A percentile compares a stretch with the other conserved stretches of the same genome.
Conservation (phyloP, 2,329 filamentous ascomycete genomes). For the Trichoderma atrobrunneum region DNA sequence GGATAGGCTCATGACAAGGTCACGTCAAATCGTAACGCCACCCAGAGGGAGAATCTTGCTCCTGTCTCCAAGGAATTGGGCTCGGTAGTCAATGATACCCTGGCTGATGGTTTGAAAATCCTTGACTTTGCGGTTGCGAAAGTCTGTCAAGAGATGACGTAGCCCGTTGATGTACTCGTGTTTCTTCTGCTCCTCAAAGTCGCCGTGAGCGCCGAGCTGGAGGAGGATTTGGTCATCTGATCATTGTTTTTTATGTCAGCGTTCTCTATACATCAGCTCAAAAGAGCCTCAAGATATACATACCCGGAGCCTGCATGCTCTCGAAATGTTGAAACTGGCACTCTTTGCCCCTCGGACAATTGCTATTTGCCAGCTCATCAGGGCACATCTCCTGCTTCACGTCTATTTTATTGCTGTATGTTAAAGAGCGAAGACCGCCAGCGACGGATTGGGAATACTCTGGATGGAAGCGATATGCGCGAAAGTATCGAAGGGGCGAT, state of each 20-base stretch:
- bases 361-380: slow-evolving; percentile 66
- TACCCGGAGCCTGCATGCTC: slow-evolving; percentile 39
- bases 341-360: slow-evolving; percentile 66
- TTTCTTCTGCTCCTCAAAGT: slow-evolving; percentile 60
- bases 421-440: slow-evolving; percentile 82
- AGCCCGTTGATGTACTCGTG: slow-evolving; percentile 62
- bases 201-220: slow-evolving; percentile 65
- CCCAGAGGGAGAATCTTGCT: slow-evolving; percentile 61
- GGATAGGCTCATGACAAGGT: not conserved
- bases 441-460: slow-evolving; percentile 65
- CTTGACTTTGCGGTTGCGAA: slow-evolving; percentile 57
- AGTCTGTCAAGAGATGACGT: slow-evolving; percentile 56
- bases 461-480: slow-evolving; percentile 86
- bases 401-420: slow-evolving; percentile 90
- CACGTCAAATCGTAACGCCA: slow-evolving; percentile 39
- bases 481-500: slow-evolving; percentile 79
- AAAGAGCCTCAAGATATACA: slow-evolving; percentile 26
- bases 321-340: slow-evolving; percentile 80
- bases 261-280: slow-evolving; percentile 36
- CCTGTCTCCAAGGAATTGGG: slow-evolving; percentile 61
- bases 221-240: slow-evolving; percentile 72
- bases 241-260: slow-evolving; percentile 42
- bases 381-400: slow-evolving; percentile 70
- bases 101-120: slow-evolving; percentile 66
- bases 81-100: slow-evolving; percentile 65